A percentile compares a stretch with the other conserved stretches of the same genome.
Conservation (phyloP, 441 rosid species). For the Pelargonium australe region DNA sequence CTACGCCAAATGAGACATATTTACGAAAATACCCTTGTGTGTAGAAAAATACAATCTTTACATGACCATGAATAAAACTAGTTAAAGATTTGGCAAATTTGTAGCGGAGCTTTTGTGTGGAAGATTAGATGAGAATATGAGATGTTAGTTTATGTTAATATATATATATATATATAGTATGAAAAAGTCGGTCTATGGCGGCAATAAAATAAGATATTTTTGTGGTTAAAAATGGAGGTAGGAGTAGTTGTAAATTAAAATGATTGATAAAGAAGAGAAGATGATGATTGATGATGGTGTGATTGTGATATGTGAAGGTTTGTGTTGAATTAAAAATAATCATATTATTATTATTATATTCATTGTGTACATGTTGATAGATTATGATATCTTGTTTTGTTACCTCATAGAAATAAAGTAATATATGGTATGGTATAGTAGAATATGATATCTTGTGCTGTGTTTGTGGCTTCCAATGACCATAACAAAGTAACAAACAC, state of each 20-base stretch:
- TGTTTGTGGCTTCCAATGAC: neutral
- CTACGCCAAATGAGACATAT: neutral
- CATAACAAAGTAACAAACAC: neutral
- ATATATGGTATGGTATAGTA: neutral
- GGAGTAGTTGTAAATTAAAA: slow-evolving; percentile 15
- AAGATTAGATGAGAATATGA: neutral
- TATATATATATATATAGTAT: neutral
- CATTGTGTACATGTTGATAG: neutral
- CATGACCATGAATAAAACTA: neutral
- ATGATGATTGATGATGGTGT: neutral
- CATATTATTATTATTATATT: too few relatives aligned
- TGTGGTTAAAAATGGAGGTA: slow-evolving; percentile 24
- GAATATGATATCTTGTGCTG: neutral
- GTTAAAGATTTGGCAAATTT: neutral
- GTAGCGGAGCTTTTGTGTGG: neutral
- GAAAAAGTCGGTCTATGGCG: neutral
- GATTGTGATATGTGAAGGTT: neutral
- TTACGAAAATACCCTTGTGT: neutral
- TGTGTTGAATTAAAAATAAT: neutral
- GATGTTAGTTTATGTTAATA: too few relatives aligned
- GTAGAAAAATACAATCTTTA: too few relatives aligned
- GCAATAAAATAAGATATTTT: slow-evolving; percentile 21
- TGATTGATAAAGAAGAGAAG: neutral
- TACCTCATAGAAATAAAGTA: neutral
- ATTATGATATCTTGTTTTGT: neutral